Evolutionary conservation across 2,329 filamentous ascomycete genomes (phyloP), one percentile per base, ranked within the genome.

Genomic region (Cytospora schulzeri): DNA sequence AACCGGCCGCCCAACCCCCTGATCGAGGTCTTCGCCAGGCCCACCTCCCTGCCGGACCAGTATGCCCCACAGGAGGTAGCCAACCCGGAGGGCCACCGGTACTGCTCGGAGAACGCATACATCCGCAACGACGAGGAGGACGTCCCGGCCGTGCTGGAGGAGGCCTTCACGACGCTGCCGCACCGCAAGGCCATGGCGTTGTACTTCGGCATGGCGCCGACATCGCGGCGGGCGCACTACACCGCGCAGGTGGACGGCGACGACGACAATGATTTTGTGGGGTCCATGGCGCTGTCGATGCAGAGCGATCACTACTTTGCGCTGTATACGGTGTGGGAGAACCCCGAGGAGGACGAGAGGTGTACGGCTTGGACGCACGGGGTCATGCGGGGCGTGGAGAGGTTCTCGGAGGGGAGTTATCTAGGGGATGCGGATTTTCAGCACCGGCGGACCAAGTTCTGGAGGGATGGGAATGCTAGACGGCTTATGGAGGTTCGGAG

Each of bases 241-340:
- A 4, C 31, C 53, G 12, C 52, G 53, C 26, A 19, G 12, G 51
- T 7, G 6, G 35, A 12, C 31, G 17, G 3, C 51, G 11, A 31
- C 29, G 29, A 4, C 66, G 33, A 71, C 80, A 41, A 75, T 77
- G 0, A 80, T 63, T 31, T 53, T 11, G 55, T 29, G 24, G 61
- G 54, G 22, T 54, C 45, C 15, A 86, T 86, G 83, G 83, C 83
- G 4, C 72, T 85, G 17, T 81, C 78, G 31, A 79, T 85, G 79
- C 82, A 85, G 62, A 78, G 77, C 0, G 83, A 86, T 68, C 83
- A 86, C 70, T 86, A 86, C 71, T 81, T 86, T 69, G 81, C 83
- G 1, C 61, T 83, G 3, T 86, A 85, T 68, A 76, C 80, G 0
- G 73, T 84, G 2, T 85, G 81, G 79, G 78, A 83, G 57, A 72